Evolutionary conservation across 176 grass and related monocot species (phyloP), one percentile per base, ranked within the genome.

Genomic region (Avena atlantica): DNA sequence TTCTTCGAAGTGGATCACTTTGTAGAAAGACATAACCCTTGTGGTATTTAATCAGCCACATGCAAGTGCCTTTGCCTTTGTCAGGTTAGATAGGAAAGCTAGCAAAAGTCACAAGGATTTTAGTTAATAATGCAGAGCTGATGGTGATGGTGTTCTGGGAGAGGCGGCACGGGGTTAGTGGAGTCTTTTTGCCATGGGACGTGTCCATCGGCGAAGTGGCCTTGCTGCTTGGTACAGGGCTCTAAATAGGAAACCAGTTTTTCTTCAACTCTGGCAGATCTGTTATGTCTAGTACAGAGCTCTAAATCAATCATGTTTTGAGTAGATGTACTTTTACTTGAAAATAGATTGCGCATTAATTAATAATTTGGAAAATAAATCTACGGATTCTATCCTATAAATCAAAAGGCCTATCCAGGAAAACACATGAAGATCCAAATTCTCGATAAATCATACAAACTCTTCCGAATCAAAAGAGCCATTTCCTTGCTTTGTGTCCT

Each of bases 51-150:
- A 84, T 84, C 53, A 9, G 5, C 12, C 40, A 57, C 11, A 36
- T 61, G 42, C 14, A 21, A 63, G 24, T 31, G 31, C 31, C 31
- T 31, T 31, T 58, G 16, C 82, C 72, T 60, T 47, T 50, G 59
- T 27, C 36, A 14, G 6, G 83, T 75, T 76, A 24, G 72, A 53
- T 8, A 85, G 58, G 20, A 56, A 78, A 68, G 47, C 72, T 75
- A 68, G 20, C 61, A 8, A 63, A 55, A 27, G 51, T 11, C 61
- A 34, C 9, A 47, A 65, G 4, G 59, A 31, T 31, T 75, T 75
- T 75, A 4, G 40, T 63, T 27, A 48, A 44, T 70, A 55, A 55
- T 70, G 10, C 7, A 52, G 1, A 37, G 6, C 29, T 6, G 25
- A 40, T 56, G 49, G 29, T 11, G 25, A 40, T 56, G 49, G 29